Evolutionary conservation across 2,329 filamentous ascomycete species (phyloP), one percentile per base, ranked within the genome.

Genomic region (Hortaea werneckii): DNA sequence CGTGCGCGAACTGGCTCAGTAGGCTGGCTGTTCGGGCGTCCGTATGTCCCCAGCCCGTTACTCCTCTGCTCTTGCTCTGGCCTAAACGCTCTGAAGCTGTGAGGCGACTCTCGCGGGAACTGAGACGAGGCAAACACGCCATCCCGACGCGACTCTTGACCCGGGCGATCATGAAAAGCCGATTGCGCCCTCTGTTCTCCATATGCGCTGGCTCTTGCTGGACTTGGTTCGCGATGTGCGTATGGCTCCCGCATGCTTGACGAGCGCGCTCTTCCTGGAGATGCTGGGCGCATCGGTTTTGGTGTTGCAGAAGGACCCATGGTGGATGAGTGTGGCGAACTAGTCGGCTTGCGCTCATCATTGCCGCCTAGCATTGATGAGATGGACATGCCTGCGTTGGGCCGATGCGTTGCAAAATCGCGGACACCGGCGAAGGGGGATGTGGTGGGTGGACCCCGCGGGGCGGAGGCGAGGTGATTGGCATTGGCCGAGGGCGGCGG

Each of bases 311-410:
- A 54, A 28, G 57, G 30, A 12, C 55, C n/a, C 53, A 40, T 29
- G 6, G 50, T 52, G 27, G 49, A 50, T 3, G 56, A 48, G 30
- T 64, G 60, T 9, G 66, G 65, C 35, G 67, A 64, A 27, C 54
- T 52, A 29, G 52, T 50, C 27, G 53, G 48, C 35, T 53, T 56
- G 11, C 52, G 54, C 9, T 61, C 61, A 13, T 61, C 57, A 27
- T 50, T 48, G n/a, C n/a, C n/a, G 65, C 80, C 82, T 49, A 85
- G 74, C 65, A 86, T 77, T 39, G 81, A 81, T n/a, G 80, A 83
- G 63, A 85, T 85, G 40, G 82, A 83, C 81, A 85, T 85, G 65
- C 78, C 80, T 58, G 77, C 77, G 43, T 75, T 75, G 9, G 76
- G 75, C 48, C 80, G 73, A 60, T 76, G 70, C 46, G 69, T 63